These are phyloP conservation scores for Allantophomopsis lycopodina DNA, from an alignment of 2,329 filamentous ascomycete species.

Conservation along the genomic window DNA sequence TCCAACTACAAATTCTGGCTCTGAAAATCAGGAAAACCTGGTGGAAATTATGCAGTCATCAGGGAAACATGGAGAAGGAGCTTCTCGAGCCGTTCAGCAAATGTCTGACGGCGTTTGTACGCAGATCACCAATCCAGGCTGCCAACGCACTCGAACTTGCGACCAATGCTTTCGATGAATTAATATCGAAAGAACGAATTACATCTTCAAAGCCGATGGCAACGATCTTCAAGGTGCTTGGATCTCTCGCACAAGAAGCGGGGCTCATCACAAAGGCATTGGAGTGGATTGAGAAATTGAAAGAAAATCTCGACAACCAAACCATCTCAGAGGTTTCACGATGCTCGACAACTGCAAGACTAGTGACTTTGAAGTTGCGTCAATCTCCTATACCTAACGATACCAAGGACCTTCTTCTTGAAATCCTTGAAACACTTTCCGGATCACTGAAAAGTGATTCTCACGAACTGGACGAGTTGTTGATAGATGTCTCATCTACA, in stretches of 20 bases:
- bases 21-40: slow-evolving; percentile 47
- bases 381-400: slow-evolving; percentile 21
- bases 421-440: slow-evolving; percentile 40
- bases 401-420: slow-evolving; percentile 27
- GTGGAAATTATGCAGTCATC: slow-evolving; percentile 50
- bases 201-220: slow-evolving; percentile 5
- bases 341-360: slow-evolving; percentile 33
- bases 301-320: slow-evolving; percentile 7
- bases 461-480: slow-evolving; percentile 44
- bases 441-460: slow-evolving; percentile 44
- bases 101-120: slow-evolving; percentile 45
- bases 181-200: slow-evolving; percentile 3
- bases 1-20: slow-evolving; percentile 51
- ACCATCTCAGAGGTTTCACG: slow-evolving; percentile 14
- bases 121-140: slow-evolving; percentile 22
- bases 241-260: slow-evolving; percentile 31
- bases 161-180: too few relatives aligned
- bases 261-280: slow-evolving; percentile 34
- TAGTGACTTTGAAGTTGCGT: slow-evolving; percentile 39
- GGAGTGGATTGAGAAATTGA: slow-evolving; percentile 36
- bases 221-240: slow-evolving; percentile 32
- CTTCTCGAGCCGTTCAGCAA: slow-evolving; percentile 50
- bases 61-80: slow-evolving; percentile 47
- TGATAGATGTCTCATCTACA: slow-evolving; percentile 39
- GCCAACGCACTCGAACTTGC: too few relatives aligned